phyloP scores from a whole-genome alignment of 331 rosid genomes.

The Ulmus americana region DNA sequence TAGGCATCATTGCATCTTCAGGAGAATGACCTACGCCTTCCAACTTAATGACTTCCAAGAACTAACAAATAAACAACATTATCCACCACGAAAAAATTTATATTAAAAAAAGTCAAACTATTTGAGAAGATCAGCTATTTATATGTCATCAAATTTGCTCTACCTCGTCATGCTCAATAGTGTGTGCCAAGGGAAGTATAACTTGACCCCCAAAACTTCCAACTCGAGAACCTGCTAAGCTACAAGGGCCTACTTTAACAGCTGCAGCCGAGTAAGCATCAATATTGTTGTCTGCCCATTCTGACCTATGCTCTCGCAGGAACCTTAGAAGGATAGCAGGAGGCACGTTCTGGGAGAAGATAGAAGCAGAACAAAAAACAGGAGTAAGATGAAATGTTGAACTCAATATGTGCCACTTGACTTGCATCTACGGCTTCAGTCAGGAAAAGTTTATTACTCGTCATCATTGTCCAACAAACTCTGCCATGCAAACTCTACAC shows the following conservation, averaged over 20 bases:
- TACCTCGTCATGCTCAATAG: constrained; percentile 98
- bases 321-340: constrained; percentile 94
- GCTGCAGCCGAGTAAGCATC: constrained; percentile 99
- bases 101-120: not conserved
- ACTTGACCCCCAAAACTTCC: constrained; percentile 97
- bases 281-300: constrained; percentile 97
- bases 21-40: constrained; percentile 92
- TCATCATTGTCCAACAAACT: too few relatives aligned
- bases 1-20: constrained; percentile 78
- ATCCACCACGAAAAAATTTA: not conserved
- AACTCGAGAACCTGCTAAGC: constrained; percentile 80
- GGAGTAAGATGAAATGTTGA: constrained; percentile 1
- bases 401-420: not conserved
- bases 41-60: constrained; percentile 87
- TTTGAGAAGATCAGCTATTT: not conserved
- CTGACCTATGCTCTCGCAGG: constrained; percentile 94
- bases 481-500: too few relatives aligned
- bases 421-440: not conserved
- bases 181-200: constrained; percentile 93
- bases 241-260: constrained; percentile 91
- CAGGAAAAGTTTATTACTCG: not conserved
- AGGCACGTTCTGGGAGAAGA: constrained; percentile 72
- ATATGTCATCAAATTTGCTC: not conserved
- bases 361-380: constrained; percentile 2
- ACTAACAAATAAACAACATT: constrained; percentile 35